These are phyloP conservation scores for Cruciata laevipes DNA, from an alignment of 257 asterid genomes.

Conservation along the genomic window DNA sequence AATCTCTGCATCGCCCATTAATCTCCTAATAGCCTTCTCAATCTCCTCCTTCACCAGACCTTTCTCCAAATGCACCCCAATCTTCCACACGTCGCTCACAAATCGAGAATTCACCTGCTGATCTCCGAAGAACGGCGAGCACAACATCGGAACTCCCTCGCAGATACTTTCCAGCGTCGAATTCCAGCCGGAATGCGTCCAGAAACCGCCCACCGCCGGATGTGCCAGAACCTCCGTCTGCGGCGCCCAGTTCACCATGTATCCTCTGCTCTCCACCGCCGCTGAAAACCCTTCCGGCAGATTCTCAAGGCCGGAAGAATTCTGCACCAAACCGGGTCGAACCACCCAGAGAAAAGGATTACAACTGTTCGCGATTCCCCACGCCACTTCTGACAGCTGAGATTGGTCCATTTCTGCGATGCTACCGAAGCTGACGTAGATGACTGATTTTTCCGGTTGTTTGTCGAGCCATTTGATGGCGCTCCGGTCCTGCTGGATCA, in stretches of 20 bases:
- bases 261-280: slow-evolving; percentile 22
- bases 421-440: slow-evolving; percentile 46
- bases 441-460: slow-evolving; percentile 26
- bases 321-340: slow-evolving; percentile 22
- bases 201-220: slow-evolving; percentile 32
- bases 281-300: slow-evolving; percentile 15
- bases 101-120: slow-evolving; percentile 38
- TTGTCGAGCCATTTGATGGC: slow-evolving; percentile 39
- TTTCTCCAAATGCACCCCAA: slow-evolving; percentile 32
- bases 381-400: slow-evolving; percentile 32
- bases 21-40: slow-evolving; percentile 19
- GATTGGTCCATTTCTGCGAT: slow-evolving; percentile 21
- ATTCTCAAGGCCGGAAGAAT: slow-evolving; percentile 16
- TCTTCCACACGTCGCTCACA: slow-evolving; percentile 30
- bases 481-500: slow-evolving; percentile 25
- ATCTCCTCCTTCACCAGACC: slow-evolving; percentile 21
- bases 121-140: slow-evolving; percentile 30
- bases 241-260: slow-evolving; percentile 41
- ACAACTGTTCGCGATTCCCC: slow-evolving; percentile 28
- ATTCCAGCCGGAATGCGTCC: slow-evolving; percentile 44
- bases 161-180: slow-evolving; percentile 35
- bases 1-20: slow-evolving; percentile 24
- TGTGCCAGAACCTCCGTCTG: slow-evolving; percentile 32
- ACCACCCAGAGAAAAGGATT: slow-evolving; percentile 47
- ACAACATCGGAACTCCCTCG: slow-evolving; percentile 49